A percentile compares a stretch with the other conserved stretches of the same genome.
phyloP scores from a whole-genome alignment of 495 filamentous ascomycete genomes.

The Penicillium herquei region DNA sequence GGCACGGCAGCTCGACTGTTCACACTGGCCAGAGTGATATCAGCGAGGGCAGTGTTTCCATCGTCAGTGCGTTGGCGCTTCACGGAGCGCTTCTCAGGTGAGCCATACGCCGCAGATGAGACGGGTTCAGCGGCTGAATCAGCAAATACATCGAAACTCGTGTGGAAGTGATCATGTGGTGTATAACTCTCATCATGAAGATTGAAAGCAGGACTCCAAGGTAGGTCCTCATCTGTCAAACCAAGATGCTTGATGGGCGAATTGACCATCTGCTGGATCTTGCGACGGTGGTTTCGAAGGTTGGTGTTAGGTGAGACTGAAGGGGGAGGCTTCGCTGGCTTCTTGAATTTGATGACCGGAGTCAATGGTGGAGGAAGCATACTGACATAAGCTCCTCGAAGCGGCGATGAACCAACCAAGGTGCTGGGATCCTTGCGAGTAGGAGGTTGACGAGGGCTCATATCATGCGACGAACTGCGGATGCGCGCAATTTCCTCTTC shows the following conservation, averaged over 20 bases:
- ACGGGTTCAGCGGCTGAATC: slow-evolving; percentile 54
- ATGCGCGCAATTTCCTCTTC: slow-evolving; percentile 96
- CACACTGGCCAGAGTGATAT: slow-evolving; percentile 56
- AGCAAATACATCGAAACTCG: slow-evolving; percentile 70
- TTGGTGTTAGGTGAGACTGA: slow-evolving; percentile 95
- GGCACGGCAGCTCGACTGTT: slow-evolving; percentile 50
- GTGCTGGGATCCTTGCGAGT: slow-evolving; percentile 41
- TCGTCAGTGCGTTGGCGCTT: slow-evolving; percentile 60
- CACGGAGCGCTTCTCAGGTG: slow-evolving; percentile 71
- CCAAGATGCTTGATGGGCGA: slow-evolving; percentile 77
- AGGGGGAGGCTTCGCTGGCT: slow-evolving; percentile 75
- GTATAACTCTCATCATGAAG: slow-evolving; percentile 57
- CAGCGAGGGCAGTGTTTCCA: slow-evolving; percentile 55
- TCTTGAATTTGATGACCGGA: slow-evolving; percentile 80
- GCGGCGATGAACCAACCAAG: slow-evolving; percentile 58
- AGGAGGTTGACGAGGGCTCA: slow-evolving; percentile 69
- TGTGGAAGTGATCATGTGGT: slow-evolving; percentile 45
- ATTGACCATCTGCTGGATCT: slow-evolving; percentile 81
- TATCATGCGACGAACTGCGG: slow-evolving; percentile 84
- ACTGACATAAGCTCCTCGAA: slow-evolving; percentile 51
- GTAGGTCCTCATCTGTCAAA: slow-evolving; percentile 58
- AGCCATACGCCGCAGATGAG: slow-evolving; percentile 58
- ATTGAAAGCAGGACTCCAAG: slow-evolving; percentile 79
- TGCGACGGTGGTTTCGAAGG: slow-evolving; percentile 85
- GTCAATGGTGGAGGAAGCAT: slow-evolving; percentile 80